phyloP scores from a whole-genome alignment of 768 basidiomycete species.

The Filobasidium wieringae region DNA sequence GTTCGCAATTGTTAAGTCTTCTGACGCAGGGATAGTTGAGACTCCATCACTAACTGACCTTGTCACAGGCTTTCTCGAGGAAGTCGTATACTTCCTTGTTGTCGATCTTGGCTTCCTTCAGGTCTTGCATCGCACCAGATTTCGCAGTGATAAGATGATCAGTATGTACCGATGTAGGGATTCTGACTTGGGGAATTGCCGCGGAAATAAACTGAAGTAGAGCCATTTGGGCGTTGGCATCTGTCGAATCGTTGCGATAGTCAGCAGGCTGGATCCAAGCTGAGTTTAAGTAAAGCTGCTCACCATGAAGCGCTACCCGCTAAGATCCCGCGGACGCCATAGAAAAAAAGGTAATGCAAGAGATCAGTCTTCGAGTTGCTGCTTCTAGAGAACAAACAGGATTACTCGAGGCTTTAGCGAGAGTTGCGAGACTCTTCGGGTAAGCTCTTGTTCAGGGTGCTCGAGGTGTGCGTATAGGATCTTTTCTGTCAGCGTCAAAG shows the following conservation, averaged over 20 bases:
- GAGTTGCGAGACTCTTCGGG: slow-evolving; percentile 42
- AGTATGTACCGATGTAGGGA: slow-evolving; percentile 70
- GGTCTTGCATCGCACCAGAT: slow-evolving; percentile 69
- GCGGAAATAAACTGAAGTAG: slow-evolving; percentile 97
- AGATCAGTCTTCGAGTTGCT: not conserved
- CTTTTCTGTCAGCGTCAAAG: slow-evolving; percentile 83
- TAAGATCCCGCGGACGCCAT: too few relatives aligned
- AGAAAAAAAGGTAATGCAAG: slow-evolving; percentile 55
- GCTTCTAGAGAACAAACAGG: slow-evolving; percentile 45
- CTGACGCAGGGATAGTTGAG: not conserved
- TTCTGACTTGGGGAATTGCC: slow-evolving; percentile 66
- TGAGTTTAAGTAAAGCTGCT: slow-evolving; percentile 19
- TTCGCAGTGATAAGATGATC: slow-evolving; percentile 93
- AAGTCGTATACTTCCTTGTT: slow-evolving; percentile 98
- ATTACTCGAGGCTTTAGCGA: slow-evolving; percentile 56
- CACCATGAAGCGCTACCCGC: slow-evolving; percentile 94
- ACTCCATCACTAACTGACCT: not conserved
- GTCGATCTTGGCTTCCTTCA: slow-evolving; percentile 60
- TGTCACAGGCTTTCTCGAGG: slow-evolving; percentile 60
- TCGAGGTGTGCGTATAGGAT: slow-evolving; percentile 86
- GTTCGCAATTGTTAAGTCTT: slow-evolving; percentile 24
- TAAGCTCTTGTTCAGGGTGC: slow-evolving; percentile 52
- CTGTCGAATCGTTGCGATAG: slow-evolving; percentile 18
- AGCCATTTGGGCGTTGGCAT: slow-evolving; percentile 44
- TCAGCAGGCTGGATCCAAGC: not conserved